Evolutionary conservation across 2,329 filamentous ascomycete genomes (phyloP), one percentile per base, ranked within the genome.

Genomic region (Aureobasidium vineae): DNA sequence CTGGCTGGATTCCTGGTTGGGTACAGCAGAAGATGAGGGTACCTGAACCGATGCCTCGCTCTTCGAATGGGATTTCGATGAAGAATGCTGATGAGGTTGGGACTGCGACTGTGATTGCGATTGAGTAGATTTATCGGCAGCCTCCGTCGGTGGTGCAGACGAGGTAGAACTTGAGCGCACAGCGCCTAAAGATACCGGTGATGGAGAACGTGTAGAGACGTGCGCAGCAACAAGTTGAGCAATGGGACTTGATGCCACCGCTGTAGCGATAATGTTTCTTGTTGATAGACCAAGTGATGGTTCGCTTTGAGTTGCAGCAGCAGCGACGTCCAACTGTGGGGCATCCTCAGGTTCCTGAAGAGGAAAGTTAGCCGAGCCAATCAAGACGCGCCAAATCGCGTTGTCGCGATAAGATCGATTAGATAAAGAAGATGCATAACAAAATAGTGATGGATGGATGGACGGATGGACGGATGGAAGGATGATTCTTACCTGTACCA

Each of bases 321-420:
- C 57, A 63, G 31, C 45, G 59, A 52, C 45, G 23, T 63, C 36
- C 59, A 10, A 36, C 31, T 40, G 33, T 36, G 26, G 47, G 31
- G 61, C 28, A 23, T 54, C 49, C 26, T 43, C 38, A 23, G 61
- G 26, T n/a, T 21, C 23, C 61, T 64, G 28, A 5, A 19, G 10
- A 31, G 47, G 49, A 28, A 64, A 43, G 61, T 64, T 23, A 64
- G 49, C 61, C 61, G 61, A 64, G 61, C 49, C 61, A 64, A 64
- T 53, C 61, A 64, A 5, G 45, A 36, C 61, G 61, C 61, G 61
- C 16, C 33, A 40, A 0, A 15, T 13, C 47, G 36, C 49, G 57
- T 50, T 4, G 6, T 7, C 26, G 38, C 43, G 43, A 61, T 10
- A 11, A 49, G 57, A 61, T 61, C 49, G 61, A 54, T 45, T 41